Conservation (phyloP, 1,284 basidiomycete genomes). For the Phellopilus nigrolimitatus region DNA sequence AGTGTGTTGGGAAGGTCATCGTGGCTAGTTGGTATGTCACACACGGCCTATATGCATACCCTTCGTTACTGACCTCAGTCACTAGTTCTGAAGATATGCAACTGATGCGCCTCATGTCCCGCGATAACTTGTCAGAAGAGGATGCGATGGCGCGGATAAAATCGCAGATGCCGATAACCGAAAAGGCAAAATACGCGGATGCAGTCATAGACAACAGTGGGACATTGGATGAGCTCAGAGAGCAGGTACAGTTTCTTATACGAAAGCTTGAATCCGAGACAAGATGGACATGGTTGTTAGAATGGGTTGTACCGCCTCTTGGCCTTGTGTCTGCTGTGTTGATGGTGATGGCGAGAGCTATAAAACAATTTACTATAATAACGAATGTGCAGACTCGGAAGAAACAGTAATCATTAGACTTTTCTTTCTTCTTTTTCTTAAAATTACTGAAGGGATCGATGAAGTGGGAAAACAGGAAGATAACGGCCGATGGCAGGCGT, state of each 20-base stretch:
- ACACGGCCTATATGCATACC: neutral
- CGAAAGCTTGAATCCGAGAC: conserved; percentile 46
- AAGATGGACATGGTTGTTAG: conserved; percentile 65
- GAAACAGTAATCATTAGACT: neutral
- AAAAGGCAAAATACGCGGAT: conserved; percentile 84
- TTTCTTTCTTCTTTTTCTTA: too few relatives aligned
- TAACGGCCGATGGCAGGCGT: too few relatives aligned
- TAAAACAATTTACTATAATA: neutral
- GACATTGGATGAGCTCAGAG: conserved; percentile 59
- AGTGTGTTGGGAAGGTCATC: conserved; percentile 78
- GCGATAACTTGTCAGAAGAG: conserved; percentile 54
- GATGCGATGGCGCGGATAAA: conserved; percentile 72
- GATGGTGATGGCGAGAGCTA: conserved; percentile 30
- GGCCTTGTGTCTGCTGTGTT: conserved; percentile 44
- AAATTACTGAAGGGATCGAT: too few relatives aligned
- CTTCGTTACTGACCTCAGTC: neutral
- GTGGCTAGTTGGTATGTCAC: conserved; percentile 82
- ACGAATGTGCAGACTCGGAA: neutral
- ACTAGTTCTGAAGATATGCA: conserved; percentile 71
- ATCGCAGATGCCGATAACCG: conserved; percentile 76
- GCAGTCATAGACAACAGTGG: conserved; percentile 89
- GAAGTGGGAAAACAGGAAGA: too few relatives aligned
- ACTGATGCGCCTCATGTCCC: conserved; percentile 70
- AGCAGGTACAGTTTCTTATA: conserved; percentile 68
- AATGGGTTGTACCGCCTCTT: conserved; percentile 81